Evolutionary conservation across 805 yeast genomes (phyloP).

Genomic region (Scheffersomyces amazonensis): DNA sequence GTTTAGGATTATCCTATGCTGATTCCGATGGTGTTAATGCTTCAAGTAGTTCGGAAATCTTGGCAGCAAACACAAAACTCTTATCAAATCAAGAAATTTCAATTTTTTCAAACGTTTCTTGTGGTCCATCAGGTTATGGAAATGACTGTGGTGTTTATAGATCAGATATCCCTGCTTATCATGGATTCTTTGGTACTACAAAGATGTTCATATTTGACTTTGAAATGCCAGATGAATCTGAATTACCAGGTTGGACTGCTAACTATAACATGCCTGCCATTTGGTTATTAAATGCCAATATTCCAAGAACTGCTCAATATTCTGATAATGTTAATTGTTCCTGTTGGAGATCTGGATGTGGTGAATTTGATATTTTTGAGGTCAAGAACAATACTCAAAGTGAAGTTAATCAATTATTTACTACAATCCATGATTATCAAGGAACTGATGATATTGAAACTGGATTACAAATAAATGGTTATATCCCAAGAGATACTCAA

Average conservation of each 20-base stretch:
- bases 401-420: conserved; percentile 41
- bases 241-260: conserved; percentile 18
- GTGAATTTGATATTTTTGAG: conserved; percentile 77
- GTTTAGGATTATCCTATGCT: conserved; percentile 65
- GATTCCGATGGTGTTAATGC: conserved; percentile 50
- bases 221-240: conserved; percentile 57
- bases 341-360: conserved; percentile 77
- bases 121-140: conserved; percentile 51
- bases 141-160: conserved; percentile 77
- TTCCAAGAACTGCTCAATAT: conserved; percentile 75
- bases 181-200: conserved; percentile 64
- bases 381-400: conserved; percentile 62
- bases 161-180: conserved; percentile 69
- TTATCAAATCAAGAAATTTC: conserved; percentile 58
- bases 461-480: conserved; percentile 59
- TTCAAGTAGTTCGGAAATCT: conserved; percentile 46
- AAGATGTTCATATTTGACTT: conserved; percentile 76
- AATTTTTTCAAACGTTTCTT: conserved; percentile 57
- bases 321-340: conserved; percentile 61
- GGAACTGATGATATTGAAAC: conserved; percentile 60
- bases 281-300: conserved; percentile 71
- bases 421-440: conserved; percentile 76
- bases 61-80: conserved; percentile 47
- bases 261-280: conserved; percentile 70
- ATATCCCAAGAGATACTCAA: conserved; percentile 50